Conservation (phyloP, 352 stramenopile genomes). For the Globisporangium canariense region DNA sequence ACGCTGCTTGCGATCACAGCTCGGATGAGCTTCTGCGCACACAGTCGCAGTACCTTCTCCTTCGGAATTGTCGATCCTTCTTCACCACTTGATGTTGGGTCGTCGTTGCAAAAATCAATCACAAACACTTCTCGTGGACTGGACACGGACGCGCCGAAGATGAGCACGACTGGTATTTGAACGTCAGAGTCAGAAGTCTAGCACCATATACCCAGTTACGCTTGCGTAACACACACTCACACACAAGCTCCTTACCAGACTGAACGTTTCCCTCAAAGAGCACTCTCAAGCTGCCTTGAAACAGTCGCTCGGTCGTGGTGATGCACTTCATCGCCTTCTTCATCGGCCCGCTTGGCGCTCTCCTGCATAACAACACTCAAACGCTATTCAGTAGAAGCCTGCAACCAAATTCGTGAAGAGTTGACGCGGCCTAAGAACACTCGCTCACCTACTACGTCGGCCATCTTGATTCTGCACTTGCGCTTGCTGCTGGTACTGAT, state of each 20-base stretch:
- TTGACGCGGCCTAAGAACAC: neutral
- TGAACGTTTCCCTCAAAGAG: slow-evolving; percentile 41
- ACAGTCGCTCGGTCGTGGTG: slow-evolving; percentile 28
- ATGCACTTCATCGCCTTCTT: slow-evolving; percentile 57
- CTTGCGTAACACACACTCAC: neutral
- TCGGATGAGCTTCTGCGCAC: slow-evolving; percentile 65
- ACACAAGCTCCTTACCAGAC: slow-evolving; percentile 12
- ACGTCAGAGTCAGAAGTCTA: too few relatives aligned
- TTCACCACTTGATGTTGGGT: neutral
- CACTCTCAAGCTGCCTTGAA: slow-evolving; percentile 23
- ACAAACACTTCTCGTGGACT: slow-evolving; percentile 51
- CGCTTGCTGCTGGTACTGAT: slow-evolving; percentile 18
- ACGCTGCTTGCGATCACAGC: slow-evolving; percentile 32
- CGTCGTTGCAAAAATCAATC: slow-evolving; percentile 37
- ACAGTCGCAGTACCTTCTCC: slow-evolving; percentile 39
- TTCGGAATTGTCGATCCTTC: slow-evolving; percentile 13
- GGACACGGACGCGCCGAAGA: slow-evolving; percentile 54
- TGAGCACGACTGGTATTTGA: slow-evolving; percentile 39
- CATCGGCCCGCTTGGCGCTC: slow-evolving; percentile 24
- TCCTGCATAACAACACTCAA: slow-evolving; percentile 15
- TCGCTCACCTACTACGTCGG: slow-evolving; percentile 6
- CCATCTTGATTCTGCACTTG: neutral
- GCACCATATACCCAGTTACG: too few relatives aligned
- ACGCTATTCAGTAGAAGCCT: neutral
- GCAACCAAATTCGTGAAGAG: neutral